Conservation (phyloP, 768 basidiomycete genomes). For the Boletus reticuloceps region DNA sequence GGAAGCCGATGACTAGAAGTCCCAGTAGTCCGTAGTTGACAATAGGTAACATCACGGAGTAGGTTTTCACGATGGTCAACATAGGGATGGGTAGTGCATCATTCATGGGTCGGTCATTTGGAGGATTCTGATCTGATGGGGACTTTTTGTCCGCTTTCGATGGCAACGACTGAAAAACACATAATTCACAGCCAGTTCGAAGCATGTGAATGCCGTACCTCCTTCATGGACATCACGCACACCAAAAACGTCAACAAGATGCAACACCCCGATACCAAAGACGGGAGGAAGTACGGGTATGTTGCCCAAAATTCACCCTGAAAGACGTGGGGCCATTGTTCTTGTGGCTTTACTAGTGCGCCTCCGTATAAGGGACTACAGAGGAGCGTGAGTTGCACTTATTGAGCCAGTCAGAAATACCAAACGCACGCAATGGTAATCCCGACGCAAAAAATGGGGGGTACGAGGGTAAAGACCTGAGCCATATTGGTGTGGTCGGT, state of each 20-base stretch:
- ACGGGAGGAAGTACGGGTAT: conserved; percentile 39
- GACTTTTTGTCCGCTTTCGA: conserved; percentile 8
- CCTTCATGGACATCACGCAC: conserved; percentile 27
- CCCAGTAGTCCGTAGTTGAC: conserved; percentile 41
- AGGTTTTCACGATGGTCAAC: conserved; percentile 26
- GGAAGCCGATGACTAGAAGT: conserved; percentile 40
- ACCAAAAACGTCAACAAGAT: conserved; percentile 13
- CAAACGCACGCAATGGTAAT: background rate
- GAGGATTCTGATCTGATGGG: background rate
- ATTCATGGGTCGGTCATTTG: background rate
- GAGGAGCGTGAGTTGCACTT: background rate
- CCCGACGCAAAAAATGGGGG: background rate
- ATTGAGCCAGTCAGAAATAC: background rate
- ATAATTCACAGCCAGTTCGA: background rate
- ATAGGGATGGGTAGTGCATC: conserved; percentile 28
- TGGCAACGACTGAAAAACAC: conserved; percentile 22
- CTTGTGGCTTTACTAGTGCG: conserved; percentile 50
- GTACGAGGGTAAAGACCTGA: background rate
- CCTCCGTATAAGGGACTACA: conserved; percentile 59
- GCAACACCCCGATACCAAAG: conserved; percentile 19
- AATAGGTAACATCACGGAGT: conserved; percentile 39
- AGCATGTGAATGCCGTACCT: conserved; percentile 22
- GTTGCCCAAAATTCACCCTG: conserved; percentile 36
- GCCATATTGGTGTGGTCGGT: background rate
- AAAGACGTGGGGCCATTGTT: conserved; percentile 51